Evolutionary conservation across 1,284 basidiomycete genomes (phyloP), one percentile per base, ranked within the genome.

Genomic region (Rhodofomes roseus): DNA sequence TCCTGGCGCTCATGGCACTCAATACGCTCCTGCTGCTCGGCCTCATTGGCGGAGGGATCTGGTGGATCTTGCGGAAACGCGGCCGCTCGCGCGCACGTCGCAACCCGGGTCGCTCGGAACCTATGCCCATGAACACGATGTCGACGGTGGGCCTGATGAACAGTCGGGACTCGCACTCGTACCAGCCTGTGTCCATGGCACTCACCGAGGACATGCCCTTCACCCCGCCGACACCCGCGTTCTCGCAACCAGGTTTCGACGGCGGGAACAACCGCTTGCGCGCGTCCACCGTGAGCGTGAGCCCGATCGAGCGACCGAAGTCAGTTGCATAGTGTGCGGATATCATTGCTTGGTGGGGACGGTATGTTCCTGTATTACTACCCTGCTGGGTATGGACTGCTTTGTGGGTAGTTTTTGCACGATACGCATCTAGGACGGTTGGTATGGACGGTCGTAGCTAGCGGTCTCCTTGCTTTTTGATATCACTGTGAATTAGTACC

Each of bases 181-280:
- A 90, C 68, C 77, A 89, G 66, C 86, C 87, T 6, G 87, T 90
- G 43, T 90, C 88, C 37, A 86, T 89, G 86, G 88, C 88, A 29
- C 70, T 90, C 62, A 86, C 85, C 23, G 89, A 90, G 56, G 87
- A 89, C 67, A 87, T 52, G 50, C 50, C 86, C 3, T 87, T 89
- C 67, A 78, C 82, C 9, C 84, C 85, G 23, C 85, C 86, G 22
- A 81, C 83, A 0, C 86, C 89, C 12, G 79, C 82, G 31, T 90
- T 88, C 75, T 65, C 66, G 27, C 70, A 68, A 61, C 77, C 81
- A 64, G 77, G 76, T 58, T 71, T 75, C 62, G 76, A 79, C 57
- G 73, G 70, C 29, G 50, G 50, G 50, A 29, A 6, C 12, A 48
- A n/a, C 31, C 50, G 29, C 20, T 12, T 52, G 31, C 50, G 50